phyloP scores from a whole-genome alignment of 495 filamentous ascomycete species.

The Niebla homalea region DNA sequence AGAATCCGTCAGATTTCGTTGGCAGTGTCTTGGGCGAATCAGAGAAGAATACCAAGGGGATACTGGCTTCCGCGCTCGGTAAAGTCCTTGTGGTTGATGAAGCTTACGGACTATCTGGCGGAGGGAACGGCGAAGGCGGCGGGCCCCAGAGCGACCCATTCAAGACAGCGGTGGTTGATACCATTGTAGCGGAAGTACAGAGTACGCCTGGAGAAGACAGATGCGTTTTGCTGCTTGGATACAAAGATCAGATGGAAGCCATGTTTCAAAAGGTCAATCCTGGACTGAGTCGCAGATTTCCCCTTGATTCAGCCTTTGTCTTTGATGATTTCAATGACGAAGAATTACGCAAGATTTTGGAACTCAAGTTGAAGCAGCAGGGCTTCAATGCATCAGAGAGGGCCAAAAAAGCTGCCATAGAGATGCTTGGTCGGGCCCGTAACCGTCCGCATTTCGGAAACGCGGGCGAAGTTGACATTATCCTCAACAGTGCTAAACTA shows the following conservation, averaged over 20 bases:
- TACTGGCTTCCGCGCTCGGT: constrained; percentile 49
- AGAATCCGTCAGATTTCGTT: constrained; percentile 64
- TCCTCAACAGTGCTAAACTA: constrained; percentile 47
- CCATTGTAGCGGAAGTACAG: constrained; percentile 75
- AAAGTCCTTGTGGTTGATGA: constrained; percentile 73
- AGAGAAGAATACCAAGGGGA: constrained; percentile 58
- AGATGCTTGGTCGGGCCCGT: constrained; percentile 28
- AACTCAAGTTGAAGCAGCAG: constrained; percentile 40
- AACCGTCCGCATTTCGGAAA: constrained; percentile 43
- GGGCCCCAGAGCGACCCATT: constrained; percentile 35
- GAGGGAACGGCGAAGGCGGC: constrained; percentile 13
- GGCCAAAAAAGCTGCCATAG: constrained; percentile 28
- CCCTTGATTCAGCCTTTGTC: constrained; percentile 45
- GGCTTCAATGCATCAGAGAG: constrained; percentile 29
- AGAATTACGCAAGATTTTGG: constrained; percentile 44
- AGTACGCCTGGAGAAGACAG: constrained; percentile 63
- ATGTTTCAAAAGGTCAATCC: constrained; percentile 79
- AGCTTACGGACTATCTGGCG: constrained; percentile 44
- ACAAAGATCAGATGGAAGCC: constrained; percentile 58
- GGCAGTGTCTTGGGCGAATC: constrained; percentile 50
- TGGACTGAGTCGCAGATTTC: constrained; percentile 56
- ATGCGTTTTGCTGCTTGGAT: constrained; percentile 65
- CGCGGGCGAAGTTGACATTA: constrained; percentile 48
- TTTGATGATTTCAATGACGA: constrained; percentile 58
- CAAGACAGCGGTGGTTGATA: constrained; percentile 56